These are phyloP conservation scores for Orbilia ellipsospora DNA, from an alignment of 2,329 filamentous ascomycete species.

Conservation along the genomic window DNA sequence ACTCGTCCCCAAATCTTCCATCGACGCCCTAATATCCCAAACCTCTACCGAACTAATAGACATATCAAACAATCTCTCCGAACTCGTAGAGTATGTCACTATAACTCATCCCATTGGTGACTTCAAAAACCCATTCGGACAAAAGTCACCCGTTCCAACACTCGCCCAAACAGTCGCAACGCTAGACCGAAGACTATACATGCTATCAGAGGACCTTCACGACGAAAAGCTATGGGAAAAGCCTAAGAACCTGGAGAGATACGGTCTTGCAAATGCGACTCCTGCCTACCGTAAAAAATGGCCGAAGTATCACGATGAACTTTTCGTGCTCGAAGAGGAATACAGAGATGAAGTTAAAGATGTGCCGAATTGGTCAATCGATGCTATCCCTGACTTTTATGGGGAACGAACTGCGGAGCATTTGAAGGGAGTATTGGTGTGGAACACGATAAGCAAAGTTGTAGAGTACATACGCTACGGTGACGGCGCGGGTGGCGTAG, in stretches of 20 bases:
- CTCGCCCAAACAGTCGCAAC: neutral
- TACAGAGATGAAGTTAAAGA: neutral
- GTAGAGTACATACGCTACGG: neutral
- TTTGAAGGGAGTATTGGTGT: neutral
- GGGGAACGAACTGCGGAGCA: neutral
- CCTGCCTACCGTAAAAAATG: neutral
- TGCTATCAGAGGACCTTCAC: conserved; percentile 1
- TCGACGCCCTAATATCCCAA: neutral
- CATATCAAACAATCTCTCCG: conserved; percentile 13
- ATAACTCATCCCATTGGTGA: conserved; percentile 2
- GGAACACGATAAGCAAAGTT: neutral
- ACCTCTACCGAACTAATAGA: neutral
- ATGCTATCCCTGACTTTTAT: conserved; percentile 3
- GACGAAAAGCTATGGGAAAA: conserved; percentile 3
- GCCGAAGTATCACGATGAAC: neutral
- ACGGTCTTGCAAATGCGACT: conserved; percentile 8
- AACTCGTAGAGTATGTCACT: neutral
- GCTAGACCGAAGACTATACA: neutral
- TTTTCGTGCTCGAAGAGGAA: neutral
- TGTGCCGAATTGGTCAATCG: neutral
- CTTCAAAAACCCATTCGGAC: neutral
- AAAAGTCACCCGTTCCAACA: neutral
- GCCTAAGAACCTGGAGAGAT: neutral
- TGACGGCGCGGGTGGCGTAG: neutral
- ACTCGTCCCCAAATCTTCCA: neutral